Base-by-base conservation (phyloP, 2,329 filamentous ascomycete genomes). In the Aspergillus oerlinghausenensis region DNA sequence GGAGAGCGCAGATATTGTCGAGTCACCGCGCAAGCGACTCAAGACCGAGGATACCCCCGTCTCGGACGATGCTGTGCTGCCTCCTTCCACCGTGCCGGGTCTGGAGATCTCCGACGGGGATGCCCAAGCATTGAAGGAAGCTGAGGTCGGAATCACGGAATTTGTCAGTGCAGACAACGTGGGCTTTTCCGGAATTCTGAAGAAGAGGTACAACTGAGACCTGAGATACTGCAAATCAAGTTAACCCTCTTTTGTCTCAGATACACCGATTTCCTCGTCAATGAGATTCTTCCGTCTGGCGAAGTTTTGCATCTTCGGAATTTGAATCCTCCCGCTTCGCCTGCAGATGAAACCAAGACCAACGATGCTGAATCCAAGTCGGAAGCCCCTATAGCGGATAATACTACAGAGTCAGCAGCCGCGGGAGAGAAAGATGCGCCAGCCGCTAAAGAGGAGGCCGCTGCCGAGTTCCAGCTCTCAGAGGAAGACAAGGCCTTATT, bases 201-300 rank as follows among this genome's bases (percentile, higher is more conserved):
- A 90, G 78, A 85, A 88, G 68, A 81, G 85, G 82, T 84, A 55
- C 19, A 43, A 19, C 42, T 48, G 2, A 3, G 21, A 10, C 4
- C 29, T 45, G 9, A 21, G 2, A 8, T 4, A 2, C 4, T 19
- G 4, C 5, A 35, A 29, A 38, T 25, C 19, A 17, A 38, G 35
- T 38, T 57, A 26, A 49, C 32, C 8, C 26, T 53, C 61, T 43
- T 55, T 23, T 54, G 6, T 52, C n/a, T 50, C 55, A 85, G 90
- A 63, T 97, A 92, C 73, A 93, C 92, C 3, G 92, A 97, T 72
- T 97, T 97, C 67, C 80, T 94, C 64, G 92, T 97, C 65, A 92
- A 96, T 68, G 92, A 97, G 73, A 93, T 97, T 60, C 78, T 83
- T 21, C 85, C 87, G 29, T 84, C 88, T 67, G 92, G 92, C 17